Base-by-base conservation (phyloP, 2,329 filamentous ascomycete genomes). In the Blastomyces percursus region DNA sequence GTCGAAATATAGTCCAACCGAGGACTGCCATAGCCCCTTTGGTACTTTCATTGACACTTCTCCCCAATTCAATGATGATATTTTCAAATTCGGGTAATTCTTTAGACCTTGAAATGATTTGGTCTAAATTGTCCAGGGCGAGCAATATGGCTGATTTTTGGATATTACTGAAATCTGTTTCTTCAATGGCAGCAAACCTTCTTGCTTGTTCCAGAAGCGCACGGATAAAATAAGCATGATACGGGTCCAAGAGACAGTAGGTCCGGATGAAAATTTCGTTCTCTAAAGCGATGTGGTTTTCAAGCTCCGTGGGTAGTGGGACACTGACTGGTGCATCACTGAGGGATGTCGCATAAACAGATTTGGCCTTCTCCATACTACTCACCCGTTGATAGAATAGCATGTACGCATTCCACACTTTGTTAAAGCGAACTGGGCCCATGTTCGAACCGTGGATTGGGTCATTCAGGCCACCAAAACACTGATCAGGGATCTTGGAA, bases 371-470 rank as follows among this genome's bases (percentile, higher is more conserved):
- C 21, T 80, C 78, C 62, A 92, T 80, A 4, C 84, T 84, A 0
- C 86, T 86, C 3, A 86, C 84, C 58, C 94, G 86, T 73, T 96
- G 89, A 73, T 99, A 99, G 74, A 99, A 97, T 9, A 99, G 82
- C 90, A 99, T 97, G 74, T 99, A 99, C 14, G 93, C 94, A 72
- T 91, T 97, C 79, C 87, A 78, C 4, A 84, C 82, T 74, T 92
- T 93, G 69, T 86, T 84, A 66, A 82, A 85, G 0, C 78, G 67
- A 21, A 79, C 72, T 38, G 73, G 71, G 21, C 64, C 77, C 76
- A 68, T 78, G 75, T 59, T 69, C 70, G 64, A 82, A 77, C 69
- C 79, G 77, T 65, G 81, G 69, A 64, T 77, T 9, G 81, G 78
- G 63, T 81, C 81, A 63, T 88, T 86, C 4, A 78, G 71, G 1